Percentiles rank a stretch among this genome's conserved stretches.
Evolutionary conservation across 495 filamentous ascomycete genomes (phyloP).

Genomic region (Penicillium taxi): DNA sequence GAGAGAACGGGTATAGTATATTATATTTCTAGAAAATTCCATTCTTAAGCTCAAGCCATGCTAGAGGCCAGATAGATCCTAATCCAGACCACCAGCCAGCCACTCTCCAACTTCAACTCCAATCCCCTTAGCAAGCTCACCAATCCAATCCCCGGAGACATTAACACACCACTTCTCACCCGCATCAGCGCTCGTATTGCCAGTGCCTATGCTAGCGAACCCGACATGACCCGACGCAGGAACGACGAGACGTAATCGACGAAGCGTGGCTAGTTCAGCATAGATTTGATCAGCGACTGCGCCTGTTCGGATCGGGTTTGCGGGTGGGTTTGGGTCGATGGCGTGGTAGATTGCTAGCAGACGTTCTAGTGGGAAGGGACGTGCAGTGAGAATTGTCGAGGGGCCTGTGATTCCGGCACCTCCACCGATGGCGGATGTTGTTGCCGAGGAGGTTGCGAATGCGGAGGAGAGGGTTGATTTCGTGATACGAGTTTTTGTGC

Average conservation of each 20-base stretch:
- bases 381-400: constrained; percentile 63
- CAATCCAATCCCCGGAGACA: constrained; percentile 42
- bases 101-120: constrained; percentile 44
- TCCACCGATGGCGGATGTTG: constrained; percentile 29
- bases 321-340: constrained; percentile 58
- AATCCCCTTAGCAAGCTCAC: constrained; percentile 39
- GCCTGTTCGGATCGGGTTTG: constrained; percentile 39
- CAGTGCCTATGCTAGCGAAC: constrained; percentile 25
- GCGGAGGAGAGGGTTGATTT: constrained; percentile 41
- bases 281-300: constrained; percentile 54
- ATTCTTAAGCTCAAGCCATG: too few species aligned
- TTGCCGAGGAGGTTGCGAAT: constrained; percentile 35
- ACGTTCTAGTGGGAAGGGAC: constrained; percentile 80
- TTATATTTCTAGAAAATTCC: too few species aligned
- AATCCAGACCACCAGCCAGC: constrained; percentile 41
- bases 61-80: constrained; percentile 1
- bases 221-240: constrained; percentile 39
- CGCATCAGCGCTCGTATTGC: constrained; percentile 33
- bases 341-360: constrained; percentile 81
- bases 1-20: too few species aligned
- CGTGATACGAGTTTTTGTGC: constrained; percentile 37
- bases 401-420: constrained; percentile 47
- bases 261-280: constrained; percentile 71
- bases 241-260: constrained; percentile 67
- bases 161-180: constrained; percentile 44